Conservation (phyloP, 2,329 filamentous ascomycete genomes). For the Ciborinia camelliae region DNA sequence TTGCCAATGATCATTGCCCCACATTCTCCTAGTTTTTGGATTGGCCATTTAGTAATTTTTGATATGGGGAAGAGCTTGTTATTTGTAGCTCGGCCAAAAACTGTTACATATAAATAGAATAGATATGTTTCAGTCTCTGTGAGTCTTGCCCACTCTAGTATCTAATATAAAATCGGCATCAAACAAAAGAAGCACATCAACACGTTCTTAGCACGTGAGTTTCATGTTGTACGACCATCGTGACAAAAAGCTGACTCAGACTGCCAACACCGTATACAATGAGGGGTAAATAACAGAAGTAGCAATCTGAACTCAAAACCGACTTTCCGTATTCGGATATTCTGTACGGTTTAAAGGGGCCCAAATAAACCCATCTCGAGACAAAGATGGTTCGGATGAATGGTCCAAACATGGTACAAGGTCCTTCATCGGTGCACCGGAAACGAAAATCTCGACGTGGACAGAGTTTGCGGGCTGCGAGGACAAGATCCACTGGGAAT, state of each 20-base stretch:
- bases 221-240: background rate
- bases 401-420: background rate
- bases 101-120: no score
- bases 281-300: no score
- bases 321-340: no score
- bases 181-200: background rate
- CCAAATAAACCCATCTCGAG: background rate
- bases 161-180: background rate
- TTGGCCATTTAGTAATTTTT: slow-evolving; percentile 45
- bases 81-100: slow-evolving; percentile 49
- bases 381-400: background rate
- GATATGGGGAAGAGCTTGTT: slow-evolving; percentile 34
- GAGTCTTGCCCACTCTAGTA: accelerated
- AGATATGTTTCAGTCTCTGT: no score
- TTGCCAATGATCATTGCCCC: slow-evolving; percentile 58
- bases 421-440: no score
- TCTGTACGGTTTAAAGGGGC: background rate
- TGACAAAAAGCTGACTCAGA: background rate
- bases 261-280: background rate
- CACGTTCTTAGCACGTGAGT: background rate
- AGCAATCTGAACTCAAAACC: no score
- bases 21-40: slow-evolving; percentile 46
- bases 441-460: background rate
- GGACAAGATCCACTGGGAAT: background rate
- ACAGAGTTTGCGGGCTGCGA: background rate